Conservation (phyloP, 208 protist species). For the Leishmania amazonensis region DNA sequence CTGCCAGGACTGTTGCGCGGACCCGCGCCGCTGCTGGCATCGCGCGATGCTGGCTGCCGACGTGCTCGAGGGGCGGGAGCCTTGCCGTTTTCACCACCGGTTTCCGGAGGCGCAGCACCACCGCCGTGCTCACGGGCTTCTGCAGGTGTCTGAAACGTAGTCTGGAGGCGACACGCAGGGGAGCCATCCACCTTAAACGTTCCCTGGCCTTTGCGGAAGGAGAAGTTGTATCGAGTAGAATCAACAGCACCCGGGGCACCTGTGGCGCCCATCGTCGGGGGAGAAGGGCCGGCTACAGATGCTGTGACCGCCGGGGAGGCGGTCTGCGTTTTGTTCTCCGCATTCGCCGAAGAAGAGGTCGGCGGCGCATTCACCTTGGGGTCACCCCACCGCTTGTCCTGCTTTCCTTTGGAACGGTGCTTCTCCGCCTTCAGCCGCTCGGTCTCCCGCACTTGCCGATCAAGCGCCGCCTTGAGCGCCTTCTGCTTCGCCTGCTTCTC, state of each 20-base stretch:
- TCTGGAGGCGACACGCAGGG: slow-evolving; percentile 1
- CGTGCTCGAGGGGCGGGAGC: background rate
- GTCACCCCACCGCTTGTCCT: background rate
- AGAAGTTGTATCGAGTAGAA: slow-evolving; percentile 49
- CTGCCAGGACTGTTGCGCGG: background rate
- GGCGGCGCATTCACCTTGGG: slow-evolving; percentile 1
- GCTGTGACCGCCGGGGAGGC: background rate
- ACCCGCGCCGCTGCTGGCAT: slow-evolving; percentile 5
- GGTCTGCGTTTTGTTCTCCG: background rate
- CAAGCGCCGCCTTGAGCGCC: slow-evolving; percentile 62
- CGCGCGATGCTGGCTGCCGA: slow-evolving; percentile 9
- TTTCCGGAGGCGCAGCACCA: background rate
- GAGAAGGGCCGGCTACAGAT: slow-evolving; percentile 2
- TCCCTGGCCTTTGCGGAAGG: slow-evolving; percentile 46
- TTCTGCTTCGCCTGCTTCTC: slow-evolving; percentile 70
- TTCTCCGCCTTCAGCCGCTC: slow-evolving; percentile 32
- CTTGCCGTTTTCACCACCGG: slow-evolving; percentile 4
- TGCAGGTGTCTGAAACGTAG: slow-evolving; percentile 19
- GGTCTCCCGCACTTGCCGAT: slow-evolving; percentile 64
- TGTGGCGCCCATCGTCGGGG: background rate
- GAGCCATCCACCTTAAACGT: slow-evolving; percentile 33
- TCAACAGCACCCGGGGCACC: slow-evolving; percentile 1
- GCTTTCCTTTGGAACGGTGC: slow-evolving; percentile 22
- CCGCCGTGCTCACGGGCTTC: slow-evolving; percentile 9
- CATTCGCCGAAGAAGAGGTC: background rate